Evolutionary conservation across 2,329 filamentous ascomycete genomes (phyloP), one percentile per base, ranked within the genome.

Genomic region (Seiridium cupressi): DNA sequence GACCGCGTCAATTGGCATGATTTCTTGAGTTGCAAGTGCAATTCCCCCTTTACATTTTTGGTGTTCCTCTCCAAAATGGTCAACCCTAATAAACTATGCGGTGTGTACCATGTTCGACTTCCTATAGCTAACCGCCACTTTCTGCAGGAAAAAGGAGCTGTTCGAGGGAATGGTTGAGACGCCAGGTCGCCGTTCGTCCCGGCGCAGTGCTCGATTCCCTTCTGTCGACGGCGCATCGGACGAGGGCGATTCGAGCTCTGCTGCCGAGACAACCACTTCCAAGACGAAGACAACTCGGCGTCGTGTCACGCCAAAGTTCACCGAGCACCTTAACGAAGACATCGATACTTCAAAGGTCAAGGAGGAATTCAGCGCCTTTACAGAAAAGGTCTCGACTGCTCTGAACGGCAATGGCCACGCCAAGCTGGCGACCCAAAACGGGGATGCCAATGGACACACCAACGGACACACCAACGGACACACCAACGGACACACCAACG

Each of bases 101-200:
- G 10, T 32, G 34, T 5, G 10, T 34, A 32, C 6, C 35, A 32
- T 9, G n/a, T 7, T n/a, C 8, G 18, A 44, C 26, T 42, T 44
- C 42, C 38, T 46, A 35, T 26, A 38, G 54, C 55, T 59, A 34
- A 59, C 49, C 32, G 4, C 10, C 26, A 32, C 18, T 11, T 44
- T 9, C 48, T n/a, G 56, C 58, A 87, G 84, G 65, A 87, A 87
- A 73, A 85, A 84, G 74, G 84, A 86, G 70, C 80, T 84, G 60
- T 86, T 85, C 66, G 79, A 84, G 42, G 84, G 84, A 66, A 85
- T 87, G 84, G 74, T 87, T 62, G 83, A 85, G 71, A 87, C 84
- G 7, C 83, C 84, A 34, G 66, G 74, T 47, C 81, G 81, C 48
- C 74, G 76, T 48, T 76, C 77, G 60, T 75, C 76, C 51, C 78